A percentile compares a stretch with the other conserved stretches of the same genome.
These are phyloP conservation scores for Amylostereum chailletii DNA, from an alignment of 1,284 basidiomycete species.

Conservation along the genomic window DNA sequence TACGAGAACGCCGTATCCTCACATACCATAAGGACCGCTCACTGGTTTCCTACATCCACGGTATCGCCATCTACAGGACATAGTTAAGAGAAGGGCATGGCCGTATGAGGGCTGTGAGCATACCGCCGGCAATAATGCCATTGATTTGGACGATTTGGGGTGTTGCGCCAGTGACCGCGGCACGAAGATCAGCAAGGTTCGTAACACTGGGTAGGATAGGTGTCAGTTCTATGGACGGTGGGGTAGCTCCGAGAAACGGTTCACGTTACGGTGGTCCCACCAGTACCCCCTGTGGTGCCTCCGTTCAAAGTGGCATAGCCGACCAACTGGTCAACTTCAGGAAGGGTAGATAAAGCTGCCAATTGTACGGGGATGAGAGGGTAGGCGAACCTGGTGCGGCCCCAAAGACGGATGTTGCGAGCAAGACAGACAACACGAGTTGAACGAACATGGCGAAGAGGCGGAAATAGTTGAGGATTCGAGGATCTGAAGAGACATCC, in stretches of 20 bases:
- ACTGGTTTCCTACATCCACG: slow-evolving; percentile 11
- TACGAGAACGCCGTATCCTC: background rate
- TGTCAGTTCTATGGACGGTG: background rate
- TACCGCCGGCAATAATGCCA: slow-evolving; percentile 7
- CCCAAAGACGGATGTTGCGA: no score
- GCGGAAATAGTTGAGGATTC: no score
- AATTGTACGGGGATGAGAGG: no score
- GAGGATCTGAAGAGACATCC: no score
- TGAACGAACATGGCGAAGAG: no score
- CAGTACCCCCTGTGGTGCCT: slow-evolving; percentile 6
- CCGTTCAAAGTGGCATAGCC: slow-evolving; percentile 7
- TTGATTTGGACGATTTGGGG: slow-evolving; percentile 8
- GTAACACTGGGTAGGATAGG: slow-evolving; percentile 1
- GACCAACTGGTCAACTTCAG: slow-evolving; percentile 6
- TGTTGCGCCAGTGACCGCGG: slow-evolving; percentile 4
- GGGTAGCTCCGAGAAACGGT: background rate
- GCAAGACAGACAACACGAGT: no score
- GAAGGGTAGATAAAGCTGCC: background rate
- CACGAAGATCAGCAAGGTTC: slow-evolving; percentile 4
- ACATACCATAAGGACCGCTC: background rate
- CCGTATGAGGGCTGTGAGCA: background rate
- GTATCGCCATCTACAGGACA: slow-evolving; percentile 6
- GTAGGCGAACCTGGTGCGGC: no score
- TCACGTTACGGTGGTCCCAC: slow-evolving; percentile 6
- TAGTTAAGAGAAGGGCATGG: background rate